A percentile compares a stretch with the other conserved stretches of the same genome.
phyloP scores from a whole-genome alignment of 805 yeast genomes.

The Debaryomyces prosopidis region DNA sequence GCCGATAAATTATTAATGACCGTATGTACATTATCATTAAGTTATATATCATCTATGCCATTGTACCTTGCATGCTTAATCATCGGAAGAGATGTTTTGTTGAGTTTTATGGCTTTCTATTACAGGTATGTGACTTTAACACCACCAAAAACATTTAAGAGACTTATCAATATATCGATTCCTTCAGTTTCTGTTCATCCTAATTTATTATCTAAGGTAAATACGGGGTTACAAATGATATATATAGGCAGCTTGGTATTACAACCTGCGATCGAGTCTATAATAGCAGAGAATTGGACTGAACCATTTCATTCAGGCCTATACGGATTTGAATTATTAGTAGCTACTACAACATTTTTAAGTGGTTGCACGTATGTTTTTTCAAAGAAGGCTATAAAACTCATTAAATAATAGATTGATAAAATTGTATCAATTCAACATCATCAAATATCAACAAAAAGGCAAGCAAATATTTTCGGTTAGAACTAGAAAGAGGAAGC shows the following conservation, averaged over 20 bases:
- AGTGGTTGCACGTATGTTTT: constrained; percentile 81
- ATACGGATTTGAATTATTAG: constrained; percentile 27
- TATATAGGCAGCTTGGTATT: constrained; percentile 60
- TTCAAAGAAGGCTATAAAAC: constrained; percentile 67
- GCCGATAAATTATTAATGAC: constrained; percentile 94
- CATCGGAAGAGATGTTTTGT: constrained; percentile 77
- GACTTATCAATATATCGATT: constrained; percentile 77
- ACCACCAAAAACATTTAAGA: constrained; percentile 65
- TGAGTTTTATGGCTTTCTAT: constrained; percentile 71
- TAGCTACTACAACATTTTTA: constrained; percentile 61
- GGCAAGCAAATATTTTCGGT: constrained; percentile 12
- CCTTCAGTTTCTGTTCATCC: constrained; percentile 90
- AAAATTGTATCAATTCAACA: constrained; percentile 9
- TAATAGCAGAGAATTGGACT: constrained; percentile 12
- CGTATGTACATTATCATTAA: constrained; percentile 74
- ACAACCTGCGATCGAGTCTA: constrained; percentile 30
- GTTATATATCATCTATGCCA: constrained; percentile 72
- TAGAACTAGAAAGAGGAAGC: background rate
- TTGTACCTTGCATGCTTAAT: constrained; percentile 60
- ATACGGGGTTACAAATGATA: constrained; percentile 91
- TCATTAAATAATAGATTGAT: constrained; percentile 26
- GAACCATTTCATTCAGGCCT: constrained; percentile 13
- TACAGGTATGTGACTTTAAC: constrained; percentile 75
- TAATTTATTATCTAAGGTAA: constrained; percentile 78
- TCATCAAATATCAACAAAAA: constrained; percentile 17